Evolutionary conservation across 352 stramenopile genomes (phyloP).

Genomic region (Phytophthora constricta): DNA sequence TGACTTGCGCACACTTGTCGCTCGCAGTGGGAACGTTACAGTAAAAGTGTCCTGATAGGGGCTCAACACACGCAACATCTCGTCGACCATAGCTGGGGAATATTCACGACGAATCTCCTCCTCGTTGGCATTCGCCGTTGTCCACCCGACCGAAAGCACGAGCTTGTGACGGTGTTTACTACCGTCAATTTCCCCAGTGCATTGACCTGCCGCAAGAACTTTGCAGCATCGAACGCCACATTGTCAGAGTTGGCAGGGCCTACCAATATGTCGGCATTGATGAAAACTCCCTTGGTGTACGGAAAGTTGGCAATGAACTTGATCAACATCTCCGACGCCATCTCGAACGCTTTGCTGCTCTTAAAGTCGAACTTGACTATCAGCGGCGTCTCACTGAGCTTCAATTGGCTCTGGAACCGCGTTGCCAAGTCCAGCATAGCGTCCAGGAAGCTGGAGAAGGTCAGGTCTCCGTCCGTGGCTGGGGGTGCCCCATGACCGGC

Average conservation of each 20-base stretch:
- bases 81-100: conserved; percentile 55
- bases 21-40: conserved; percentile 72
- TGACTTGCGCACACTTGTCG: conserved; percentile 63
- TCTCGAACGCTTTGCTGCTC: conserved; percentile 55
- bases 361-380: conserved; percentile 85
- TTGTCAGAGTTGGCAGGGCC: conserved; percentile 52
- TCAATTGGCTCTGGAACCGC: conserved; percentile 13
- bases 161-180: conserved; percentile 59
- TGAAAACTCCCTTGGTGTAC: conserved; percentile 59
- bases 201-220: conserved; percentile 52
- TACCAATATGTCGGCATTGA: conserved; percentile 75
- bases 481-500: conserved; percentile 76
- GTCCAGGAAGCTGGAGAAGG: conserved; percentile 49
- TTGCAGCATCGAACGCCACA: conserved; percentile 50
- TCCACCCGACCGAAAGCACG: conserved; percentile 79
- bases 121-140: conserved; percentile 58
- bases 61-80: conserved; percentile 57
- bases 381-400: conserved; percentile 40
- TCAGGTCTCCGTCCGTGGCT: conserved; percentile 58
- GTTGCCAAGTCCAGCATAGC: conserved; percentile 49
- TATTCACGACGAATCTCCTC: conserved; percentile 66
- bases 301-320: conserved; percentile 55
- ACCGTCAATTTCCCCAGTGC: conserved; percentile 39
- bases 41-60: conserved; percentile 47
- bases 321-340: conserved; percentile 35